Conservation (phyloP, 208 protist genomes). For the Leishmania amazonensis region DNA sequence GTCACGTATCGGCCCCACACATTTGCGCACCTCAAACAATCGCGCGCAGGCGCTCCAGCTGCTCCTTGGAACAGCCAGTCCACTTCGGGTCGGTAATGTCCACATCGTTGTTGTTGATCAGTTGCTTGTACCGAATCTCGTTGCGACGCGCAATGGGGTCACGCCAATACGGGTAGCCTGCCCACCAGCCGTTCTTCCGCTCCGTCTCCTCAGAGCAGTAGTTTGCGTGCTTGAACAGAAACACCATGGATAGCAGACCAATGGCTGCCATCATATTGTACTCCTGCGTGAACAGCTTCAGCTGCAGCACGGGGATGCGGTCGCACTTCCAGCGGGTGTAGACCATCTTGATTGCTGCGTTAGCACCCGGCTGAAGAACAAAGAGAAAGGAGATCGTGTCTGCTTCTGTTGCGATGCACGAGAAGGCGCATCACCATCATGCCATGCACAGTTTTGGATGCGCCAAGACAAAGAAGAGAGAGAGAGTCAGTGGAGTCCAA, state of each 20-base stretch:
- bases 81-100: constrained; percentile 91
- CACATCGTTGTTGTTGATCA: constrained; percentile 89
- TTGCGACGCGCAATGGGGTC: constrained; percentile 91
- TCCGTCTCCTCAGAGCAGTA: constrained; percentile 92
- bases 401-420: not conserved
- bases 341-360: constrained; percentile 59
- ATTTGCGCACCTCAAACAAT: constrained; percentile 46
- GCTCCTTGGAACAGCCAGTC: constrained; percentile 85
- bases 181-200: constrained; percentile 87
- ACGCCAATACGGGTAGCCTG: constrained; percentile 92
- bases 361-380: not conserved
- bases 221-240: constrained; percentile 84
- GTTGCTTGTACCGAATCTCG: constrained; percentile 82
- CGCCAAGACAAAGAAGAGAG: not conserved
- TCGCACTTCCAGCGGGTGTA: constrained; percentile 95
- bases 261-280: constrained; percentile 74
- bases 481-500: not conserved
- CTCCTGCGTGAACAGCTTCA: constrained; percentile 90
- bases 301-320: constrained; percentile 77
- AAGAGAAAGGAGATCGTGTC: not conserved
- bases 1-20: not conserved
- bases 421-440: not conserved
- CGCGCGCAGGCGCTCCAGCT: constrained; percentile 64
- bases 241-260: constrained; percentile 70
- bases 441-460: not conserved